Conservation (phyloP, 352 stramenopile species). For the Phytophthora foliorum region DNA sequence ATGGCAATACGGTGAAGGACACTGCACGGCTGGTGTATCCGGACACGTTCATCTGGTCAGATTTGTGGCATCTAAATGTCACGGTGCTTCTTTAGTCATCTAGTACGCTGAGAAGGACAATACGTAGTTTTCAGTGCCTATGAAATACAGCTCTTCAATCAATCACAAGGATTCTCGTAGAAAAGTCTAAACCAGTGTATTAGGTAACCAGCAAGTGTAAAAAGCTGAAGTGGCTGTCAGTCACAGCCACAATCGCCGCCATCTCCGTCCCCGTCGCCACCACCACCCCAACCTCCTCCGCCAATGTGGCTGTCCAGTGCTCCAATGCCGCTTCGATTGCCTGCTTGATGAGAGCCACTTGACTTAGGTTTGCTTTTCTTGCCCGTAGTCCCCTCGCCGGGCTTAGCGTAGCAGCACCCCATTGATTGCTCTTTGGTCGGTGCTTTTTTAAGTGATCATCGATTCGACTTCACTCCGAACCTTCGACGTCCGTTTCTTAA, state of each 20-base stretch:
- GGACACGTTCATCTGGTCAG: constrained; percentile 5
- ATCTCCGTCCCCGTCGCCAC: neutral
- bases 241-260: no score
- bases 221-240: no score
- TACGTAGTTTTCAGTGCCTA: neutral
- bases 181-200: no score
- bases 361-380: neutral
- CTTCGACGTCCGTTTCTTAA: no score
- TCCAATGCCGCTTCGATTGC: neutral
- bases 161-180: neutral
- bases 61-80: constrained; percentile 17
- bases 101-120: neutral
- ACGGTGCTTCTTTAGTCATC: constrained; percentile 1
- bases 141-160: neutral
- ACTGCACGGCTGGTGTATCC: constrained; percentile 18
- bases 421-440: no score
- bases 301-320: neutral
- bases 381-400: neutral
- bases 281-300: no score
- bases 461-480: no score
- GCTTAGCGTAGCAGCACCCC: no score
- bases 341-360: neutral
- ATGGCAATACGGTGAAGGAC: constrained; percentile 33
- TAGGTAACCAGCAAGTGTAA: no score
- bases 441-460: no score